A percentile compares a stretch with the other conserved stretches of the same genome.
Evolutionary conservation across 345 rosid genomes (phyloP).

Genomic region (Lepidium didymum): DNA sequence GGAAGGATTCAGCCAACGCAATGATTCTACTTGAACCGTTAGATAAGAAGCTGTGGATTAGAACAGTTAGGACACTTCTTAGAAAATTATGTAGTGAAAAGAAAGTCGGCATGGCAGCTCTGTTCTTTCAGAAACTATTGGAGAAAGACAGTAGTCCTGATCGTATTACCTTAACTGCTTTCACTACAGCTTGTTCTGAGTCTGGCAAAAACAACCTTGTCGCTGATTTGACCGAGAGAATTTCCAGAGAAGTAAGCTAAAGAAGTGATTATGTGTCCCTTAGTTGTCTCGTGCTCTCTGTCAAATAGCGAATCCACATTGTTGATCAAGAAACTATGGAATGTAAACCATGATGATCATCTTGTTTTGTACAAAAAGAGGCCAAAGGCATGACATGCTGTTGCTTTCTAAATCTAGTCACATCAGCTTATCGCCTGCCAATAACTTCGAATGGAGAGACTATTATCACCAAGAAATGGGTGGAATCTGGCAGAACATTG

Average conservation of each 20-base stretch:
- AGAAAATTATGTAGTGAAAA: slow-evolving; percentile 83
- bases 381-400: neutral
- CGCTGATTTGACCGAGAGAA: slow-evolving; percentile 54
- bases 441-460: neutral
- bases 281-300: neutral
- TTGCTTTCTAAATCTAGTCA: neutral
- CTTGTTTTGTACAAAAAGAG: neutral
- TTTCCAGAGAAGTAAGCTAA: slow-evolving; percentile 49
- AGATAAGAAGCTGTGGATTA: slow-evolving; percentile 73
- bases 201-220: slow-evolving; percentile 67
- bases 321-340: neutral
- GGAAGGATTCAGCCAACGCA: slow-evolving; percentile 69
- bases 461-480: neutral
- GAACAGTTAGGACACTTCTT: slow-evolving; percentile 65
- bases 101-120: slow-evolving; percentile 71
- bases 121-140: slow-evolving; percentile 63
- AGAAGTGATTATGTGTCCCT: neutral
- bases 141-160: slow-evolving; percentile 50
- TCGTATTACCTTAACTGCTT: slow-evolving; percentile 63
- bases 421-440: neutral
- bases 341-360: neutral
- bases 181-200: slow-evolving; percentile 68
- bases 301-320: neutral
- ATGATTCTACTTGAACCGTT: slow-evolving; percentile 67
- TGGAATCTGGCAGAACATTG: neutral